phyloP scores from a whole-genome alignment of 257 asterid species.

The Schizonepeta tenuifolia region DNA sequence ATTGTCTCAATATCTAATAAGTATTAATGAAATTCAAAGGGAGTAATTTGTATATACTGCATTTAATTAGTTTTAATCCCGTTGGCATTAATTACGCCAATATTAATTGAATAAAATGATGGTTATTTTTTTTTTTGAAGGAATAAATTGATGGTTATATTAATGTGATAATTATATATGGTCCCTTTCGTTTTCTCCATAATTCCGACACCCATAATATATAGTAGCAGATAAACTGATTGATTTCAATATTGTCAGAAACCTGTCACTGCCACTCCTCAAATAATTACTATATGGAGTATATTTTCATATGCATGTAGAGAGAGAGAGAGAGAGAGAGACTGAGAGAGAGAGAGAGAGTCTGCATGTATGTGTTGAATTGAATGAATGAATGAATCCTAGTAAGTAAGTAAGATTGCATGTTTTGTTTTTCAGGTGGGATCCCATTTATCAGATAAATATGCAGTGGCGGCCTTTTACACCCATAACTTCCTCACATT shows the following conservation, averaged over 20 bases:
- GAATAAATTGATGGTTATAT: too few relatives aligned
- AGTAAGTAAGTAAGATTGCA: neutral
- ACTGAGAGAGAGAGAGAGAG: too few relatives aligned
- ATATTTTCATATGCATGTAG: neutral
- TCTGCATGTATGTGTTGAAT: too few relatives aligned
- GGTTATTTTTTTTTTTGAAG: too few relatives aligned
- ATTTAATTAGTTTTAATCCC: too few relatives aligned
- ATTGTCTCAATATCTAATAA: too few relatives aligned
- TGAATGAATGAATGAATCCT: slow-evolving; percentile 9
- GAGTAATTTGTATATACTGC: too few relatives aligned
- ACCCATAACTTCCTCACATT: slow-evolving; percentile 73
- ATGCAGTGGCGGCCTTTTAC: slow-evolving; percentile 22
- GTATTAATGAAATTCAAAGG: too few relatives aligned
- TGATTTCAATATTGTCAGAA: slow-evolving; percentile 55
- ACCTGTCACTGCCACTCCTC: slow-evolving; percentile 43
- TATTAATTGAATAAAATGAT: too few relatives aligned
- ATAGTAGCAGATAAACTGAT: slow-evolving; percentile 30
- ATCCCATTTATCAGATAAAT: neutral
- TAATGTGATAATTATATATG: too few relatives aligned
- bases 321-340: neutral
- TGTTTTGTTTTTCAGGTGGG: slow-evolving; percentile 19
- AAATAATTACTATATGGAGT: slow-evolving; percentile 6
- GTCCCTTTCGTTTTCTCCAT: neutral
- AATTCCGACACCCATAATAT: slow-evolving; percentile 16
- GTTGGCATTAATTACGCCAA: too few relatives aligned